Evolutionary conservation across 192 early-diverging fungal species (phyloP).

Genomic region (Entomortierella lignicola): DNA sequence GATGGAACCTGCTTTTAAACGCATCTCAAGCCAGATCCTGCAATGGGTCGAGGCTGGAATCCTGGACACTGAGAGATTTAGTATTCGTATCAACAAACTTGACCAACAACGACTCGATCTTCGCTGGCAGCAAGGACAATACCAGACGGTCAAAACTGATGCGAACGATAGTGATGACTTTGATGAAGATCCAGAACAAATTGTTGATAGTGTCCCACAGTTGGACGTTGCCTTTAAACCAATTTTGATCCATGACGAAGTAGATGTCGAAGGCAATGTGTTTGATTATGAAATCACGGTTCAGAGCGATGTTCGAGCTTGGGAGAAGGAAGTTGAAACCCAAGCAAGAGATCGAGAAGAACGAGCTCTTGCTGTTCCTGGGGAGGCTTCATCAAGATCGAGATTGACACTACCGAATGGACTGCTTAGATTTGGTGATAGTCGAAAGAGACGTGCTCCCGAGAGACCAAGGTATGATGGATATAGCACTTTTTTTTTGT

Average conservation of each 20-base stretch:
- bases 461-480: conserved; percentile 13
- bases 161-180: neutral
- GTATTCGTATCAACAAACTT: conserved; percentile 18
- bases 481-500: neutral
- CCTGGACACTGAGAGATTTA: conserved; percentile 26
- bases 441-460: conserved; percentile 31
- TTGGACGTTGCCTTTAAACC: conserved; percentile 5
- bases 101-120: conserved; percentile 13
- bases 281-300: conserved; percentile 18
- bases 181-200: neutral
- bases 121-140: conserved; percentile 6
- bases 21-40: conserved; percentile 13
- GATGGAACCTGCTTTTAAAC: conserved; percentile 8
- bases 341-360: conserved; percentile 12
- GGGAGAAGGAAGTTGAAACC: conserved; percentile 13
- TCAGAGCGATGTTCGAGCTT: conserved; percentile 9
- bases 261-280: conserved; percentile 21
- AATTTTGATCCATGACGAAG: conserved; percentile 28
- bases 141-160: neutral
- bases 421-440: conserved; percentile 6
- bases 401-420: neutral
- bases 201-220: neutral
- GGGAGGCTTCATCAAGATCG: neutral
- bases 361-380: neutral
- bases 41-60: conserved; percentile 26